These are phyloP conservation scores for Mortierella antarctica DNA, from an alignment of 192 early-diverging fungal genomes.

Conservation along the genomic window DNA sequence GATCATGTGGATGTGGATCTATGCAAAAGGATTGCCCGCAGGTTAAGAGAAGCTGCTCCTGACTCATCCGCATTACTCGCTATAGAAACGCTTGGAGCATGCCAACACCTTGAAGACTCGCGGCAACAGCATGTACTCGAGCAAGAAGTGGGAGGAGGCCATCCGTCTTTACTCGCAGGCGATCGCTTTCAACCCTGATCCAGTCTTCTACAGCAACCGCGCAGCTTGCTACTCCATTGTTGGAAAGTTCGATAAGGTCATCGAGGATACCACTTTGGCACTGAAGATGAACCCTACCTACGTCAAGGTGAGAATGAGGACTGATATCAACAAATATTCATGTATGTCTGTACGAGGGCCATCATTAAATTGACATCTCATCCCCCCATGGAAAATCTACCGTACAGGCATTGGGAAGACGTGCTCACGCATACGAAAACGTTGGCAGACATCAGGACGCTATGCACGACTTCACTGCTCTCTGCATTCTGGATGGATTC, in stretches of 20 bases:
- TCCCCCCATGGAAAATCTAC: background rate
- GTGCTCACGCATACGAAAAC: conserved; percentile 69
- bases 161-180: conserved; percentile 91
- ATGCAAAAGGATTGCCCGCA: background rate
- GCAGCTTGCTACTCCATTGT: conserved; percentile 91
- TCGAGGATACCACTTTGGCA: conserved; percentile 88
- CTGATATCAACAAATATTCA: conserved; percentile 33
- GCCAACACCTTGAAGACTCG: conserved; percentile 82
- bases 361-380: background rate
- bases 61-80: background rate
- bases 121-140: conserved; percentile 89
- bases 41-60: no score
- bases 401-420: conserved; percentile 58
- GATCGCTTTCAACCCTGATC: conserved; percentile 80
- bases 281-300: conserved; percentile 87
- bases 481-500: conserved; percentile 96
- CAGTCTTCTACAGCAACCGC: conserved; percentile 95
- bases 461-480: conserved; percentile 85
- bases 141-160: conserved; percentile 87
- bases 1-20: background rate
- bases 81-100: conserved; percentile 67
- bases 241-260: conserved; percentile 77
- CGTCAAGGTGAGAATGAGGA: conserved; percentile 71
- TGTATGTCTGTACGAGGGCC: background rate
- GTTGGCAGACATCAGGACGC: conserved; percentile 60